Percentiles rank a stretch among this genome's conserved stretches.
phyloP scores from a whole-genome alignment of 768 basidiomycete genomes.

The Rhodotorula sphaerocarpa region DNA sequence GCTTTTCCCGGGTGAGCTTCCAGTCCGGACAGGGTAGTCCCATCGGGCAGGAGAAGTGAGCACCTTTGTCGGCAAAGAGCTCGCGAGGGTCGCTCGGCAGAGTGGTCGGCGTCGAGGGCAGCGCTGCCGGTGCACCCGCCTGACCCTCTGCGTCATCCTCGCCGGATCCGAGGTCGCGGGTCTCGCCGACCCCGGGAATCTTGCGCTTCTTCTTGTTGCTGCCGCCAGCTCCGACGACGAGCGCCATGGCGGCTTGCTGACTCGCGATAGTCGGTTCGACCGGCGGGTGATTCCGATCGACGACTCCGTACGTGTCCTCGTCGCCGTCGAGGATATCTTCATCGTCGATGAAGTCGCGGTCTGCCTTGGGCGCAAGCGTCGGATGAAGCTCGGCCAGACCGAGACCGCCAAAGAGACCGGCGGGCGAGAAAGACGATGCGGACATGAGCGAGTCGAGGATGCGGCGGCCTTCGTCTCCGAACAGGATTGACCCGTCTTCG shows the following conservation, averaged over 20 bases:
- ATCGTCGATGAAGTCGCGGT: slow-evolving; percentile 18
- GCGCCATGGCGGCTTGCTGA: slow-evolving; percentile 8
- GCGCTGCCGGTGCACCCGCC: not conserved
- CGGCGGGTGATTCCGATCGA: slow-evolving; percentile 25
- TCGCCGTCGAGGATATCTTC: slow-evolving; percentile 23
- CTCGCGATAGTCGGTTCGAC: slow-evolving; percentile 18
- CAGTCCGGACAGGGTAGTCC: not conserved
- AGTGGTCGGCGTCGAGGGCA: not conserved
- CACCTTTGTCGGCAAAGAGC: slow-evolving; percentile 14
- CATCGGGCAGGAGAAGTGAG: not conserved
- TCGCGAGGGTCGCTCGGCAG: not conserved
- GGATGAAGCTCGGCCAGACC: slow-evolving; percentile 29
- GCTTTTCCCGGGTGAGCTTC: not conserved
- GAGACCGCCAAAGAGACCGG: slow-evolving; percentile 27
- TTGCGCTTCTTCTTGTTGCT: slow-evolving; percentile 38
- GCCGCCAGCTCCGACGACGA: slow-evolving; percentile 7
- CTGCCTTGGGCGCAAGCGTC: not conserved
- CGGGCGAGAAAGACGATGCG: slow-evolving; percentile 27
- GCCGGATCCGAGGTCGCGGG: not conserved
- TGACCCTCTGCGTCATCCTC: not conserved
- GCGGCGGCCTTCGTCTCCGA: slow-evolving; percentile 25
- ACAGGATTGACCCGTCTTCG: not conserved
- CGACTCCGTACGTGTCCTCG: slow-evolving; percentile 25
- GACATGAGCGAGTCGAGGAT: slow-evolving; percentile 21
- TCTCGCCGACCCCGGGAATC: slow-evolving; percentile 16